Percentiles rank a stretch among this genome's conserved stretches.
Conservation (phyloP, 495 filamentous ascomycete genomes). For the Daldinia vernicosa region DNA sequence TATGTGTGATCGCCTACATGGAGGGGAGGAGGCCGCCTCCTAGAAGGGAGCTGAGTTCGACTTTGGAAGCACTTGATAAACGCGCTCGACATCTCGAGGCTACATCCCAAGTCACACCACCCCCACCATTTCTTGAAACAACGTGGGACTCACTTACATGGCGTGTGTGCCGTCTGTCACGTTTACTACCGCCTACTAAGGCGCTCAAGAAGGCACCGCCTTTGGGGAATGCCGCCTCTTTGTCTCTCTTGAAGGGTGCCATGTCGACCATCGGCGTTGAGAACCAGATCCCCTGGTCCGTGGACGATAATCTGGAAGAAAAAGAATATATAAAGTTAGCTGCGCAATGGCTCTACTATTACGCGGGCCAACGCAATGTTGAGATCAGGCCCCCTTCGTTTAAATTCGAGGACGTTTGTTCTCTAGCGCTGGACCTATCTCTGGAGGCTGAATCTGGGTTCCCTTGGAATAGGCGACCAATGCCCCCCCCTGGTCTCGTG, state of each 20-base stretch:
- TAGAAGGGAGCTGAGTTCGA: conserved; percentile 1
- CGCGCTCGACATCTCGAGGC: conserved; percentile 36
- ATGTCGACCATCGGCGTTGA: conserved; percentile 19
- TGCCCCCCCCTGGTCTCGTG: neutral
- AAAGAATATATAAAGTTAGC: conserved; percentile 17
- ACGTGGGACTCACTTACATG: conserved; percentile 42
- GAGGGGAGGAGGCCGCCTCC: conserved; percentile 20
- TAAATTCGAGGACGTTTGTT: conserved; percentile 15
- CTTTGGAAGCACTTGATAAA: conserved; percentile 27
- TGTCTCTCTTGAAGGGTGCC: conserved; percentile 23
- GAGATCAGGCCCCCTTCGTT: conserved; percentile 19
- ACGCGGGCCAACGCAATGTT: conserved; percentile 28
- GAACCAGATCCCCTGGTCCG: conserved; percentile 12
- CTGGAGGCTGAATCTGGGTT: conserved; percentile 28
- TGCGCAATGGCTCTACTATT: conserved; percentile 35
- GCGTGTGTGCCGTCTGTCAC: conserved; percentile 40
- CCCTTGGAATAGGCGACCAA: neutral
- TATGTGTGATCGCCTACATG: conserved; percentile 30
- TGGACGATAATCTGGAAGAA: conserved; percentile 17
- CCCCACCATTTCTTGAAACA: conserved; percentile 30
- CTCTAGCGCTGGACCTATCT: conserved; percentile 34
- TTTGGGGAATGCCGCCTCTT: neutral
- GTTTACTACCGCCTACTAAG: neutral
- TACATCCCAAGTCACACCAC: conserved; percentile 21
- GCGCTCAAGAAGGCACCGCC: neutral